Percentiles rank a stretch among this genome's conserved stretches.
Conservation (phyloP, 1,284 basidiomycete species). For the Ceratobasidium sp. region DNA sequence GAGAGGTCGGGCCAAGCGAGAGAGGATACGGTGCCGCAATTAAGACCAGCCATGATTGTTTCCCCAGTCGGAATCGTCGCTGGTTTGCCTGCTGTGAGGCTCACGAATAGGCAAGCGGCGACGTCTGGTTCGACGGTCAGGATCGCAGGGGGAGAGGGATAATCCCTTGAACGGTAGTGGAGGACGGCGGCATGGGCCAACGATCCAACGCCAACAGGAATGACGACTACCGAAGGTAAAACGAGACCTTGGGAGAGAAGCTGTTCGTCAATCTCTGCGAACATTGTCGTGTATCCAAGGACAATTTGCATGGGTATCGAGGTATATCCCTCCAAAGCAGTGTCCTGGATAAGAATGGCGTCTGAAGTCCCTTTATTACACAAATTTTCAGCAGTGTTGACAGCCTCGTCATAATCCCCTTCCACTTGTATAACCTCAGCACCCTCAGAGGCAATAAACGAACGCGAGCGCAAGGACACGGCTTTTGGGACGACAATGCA, state of each 20-base stretch:
- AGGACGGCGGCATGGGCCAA: conserved; percentile 47
- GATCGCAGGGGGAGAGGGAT: conserved; percentile 27
- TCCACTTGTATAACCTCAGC: conserved; percentile 11
- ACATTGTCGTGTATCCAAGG: conserved; percentile 47
- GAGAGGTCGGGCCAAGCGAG: conserved; percentile 46
- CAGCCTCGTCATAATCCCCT: conserved; percentile 45
- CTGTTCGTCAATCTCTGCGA: conserved; percentile 46
- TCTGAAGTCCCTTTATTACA: conserved; percentile 7
- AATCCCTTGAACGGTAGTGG: conserved; percentile 39
- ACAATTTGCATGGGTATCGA: conserved; percentile 46
- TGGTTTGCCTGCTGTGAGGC: conserved; percentile 34
- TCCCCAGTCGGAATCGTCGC: conserved; percentile 25
- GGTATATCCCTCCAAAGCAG: conserved; percentile 45
- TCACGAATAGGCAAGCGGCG: conserved; percentile 40
- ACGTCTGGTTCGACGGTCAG: conserved; percentile 46
- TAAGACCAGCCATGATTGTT: conserved; percentile 49
- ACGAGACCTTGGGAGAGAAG: neutral
- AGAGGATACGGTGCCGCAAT: conserved; percentile 47
- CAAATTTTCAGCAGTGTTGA: conserved; percentile 9
- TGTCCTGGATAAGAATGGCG: conserved; percentile 46
- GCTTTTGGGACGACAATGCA: conserved; percentile 42
- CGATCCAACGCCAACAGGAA: conserved; percentile 47
- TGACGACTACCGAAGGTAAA: conserved; percentile 36
- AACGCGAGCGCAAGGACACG: conserved; percentile 22
- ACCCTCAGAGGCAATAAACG: conserved; percentile 34